phyloP scores from a whole-genome alignment of 2,329 filamentous ascomycete species.

The Fusarium keratoplasticum region DNA sequence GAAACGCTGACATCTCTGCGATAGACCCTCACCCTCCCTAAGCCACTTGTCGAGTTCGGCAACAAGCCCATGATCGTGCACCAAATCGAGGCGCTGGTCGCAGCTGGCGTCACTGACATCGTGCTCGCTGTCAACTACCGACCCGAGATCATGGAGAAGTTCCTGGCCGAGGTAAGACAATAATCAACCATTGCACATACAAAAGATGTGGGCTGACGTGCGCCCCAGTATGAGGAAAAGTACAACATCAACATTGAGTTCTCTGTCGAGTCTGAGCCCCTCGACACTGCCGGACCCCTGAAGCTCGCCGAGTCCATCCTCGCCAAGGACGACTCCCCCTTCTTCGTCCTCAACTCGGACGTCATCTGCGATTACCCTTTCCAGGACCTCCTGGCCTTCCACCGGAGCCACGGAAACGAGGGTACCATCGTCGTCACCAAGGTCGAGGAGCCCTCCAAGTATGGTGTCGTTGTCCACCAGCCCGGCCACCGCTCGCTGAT shows the following conservation, averaged over 20 bases:
- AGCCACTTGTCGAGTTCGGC: conserved; percentile 96
- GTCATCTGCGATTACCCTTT: conserved; percentile 99
- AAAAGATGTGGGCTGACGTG: conserved; percentile 12
- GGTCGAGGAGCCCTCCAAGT: conserved; percentile 98
- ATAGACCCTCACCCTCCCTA: conserved; percentile 95
- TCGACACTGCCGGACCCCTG: conserved; percentile 93
- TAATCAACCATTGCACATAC: neutral
- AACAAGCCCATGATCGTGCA: conserved; percentile 99
- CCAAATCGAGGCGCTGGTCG: conserved; percentile 94
- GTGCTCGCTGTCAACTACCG: conserved; percentile 99
- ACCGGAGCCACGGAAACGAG: conserved; percentile 92
- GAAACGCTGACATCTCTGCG: conserved; percentile 37
- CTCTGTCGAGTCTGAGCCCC: conserved; percentile 94
- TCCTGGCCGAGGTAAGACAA: conserved; percentile 80
- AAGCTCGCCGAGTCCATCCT: conserved; percentile 95
- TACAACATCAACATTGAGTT: conserved; percentile 97
- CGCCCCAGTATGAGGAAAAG: conserved; percentile 81
- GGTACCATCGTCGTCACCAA: conserved; percentile 99
- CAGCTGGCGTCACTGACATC: conserved; percentile 95
- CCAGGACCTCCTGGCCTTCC: conserved; percentile 88
- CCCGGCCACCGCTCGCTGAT: conserved; percentile 90
- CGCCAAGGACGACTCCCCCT: conserved; percentile 91
- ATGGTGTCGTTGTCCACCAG: conserved; percentile 98
- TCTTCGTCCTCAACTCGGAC: conserved; percentile 98
- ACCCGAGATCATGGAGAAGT: conserved; percentile 96